A percentile compares a stretch with the other conserved stretches of the same genome.
phyloP scores from a whole-genome alignment of 2,329 filamentous ascomycete species.

The Penicillium sp. region DNA sequence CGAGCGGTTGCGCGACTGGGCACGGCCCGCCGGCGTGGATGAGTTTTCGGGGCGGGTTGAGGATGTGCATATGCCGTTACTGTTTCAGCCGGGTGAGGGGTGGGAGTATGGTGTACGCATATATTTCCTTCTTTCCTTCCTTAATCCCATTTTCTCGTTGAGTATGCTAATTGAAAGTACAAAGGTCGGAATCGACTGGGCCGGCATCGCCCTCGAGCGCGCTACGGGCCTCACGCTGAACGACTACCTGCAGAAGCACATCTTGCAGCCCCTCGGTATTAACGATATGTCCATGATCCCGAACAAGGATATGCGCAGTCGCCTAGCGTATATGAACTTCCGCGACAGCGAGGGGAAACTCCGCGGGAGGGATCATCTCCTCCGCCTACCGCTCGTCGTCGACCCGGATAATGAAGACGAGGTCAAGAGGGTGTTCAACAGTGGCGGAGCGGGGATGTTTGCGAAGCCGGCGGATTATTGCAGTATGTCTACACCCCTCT shows the following conservation, averaged over 20 bases:
- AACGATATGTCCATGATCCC: conserved; percentile 45
- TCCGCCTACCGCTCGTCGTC: conserved; percentile 41
- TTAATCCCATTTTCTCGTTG: conserved; percentile 35
- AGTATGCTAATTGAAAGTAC: neutral
- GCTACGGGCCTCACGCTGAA: conserved; percentile 51
- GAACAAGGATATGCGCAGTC: neutral
- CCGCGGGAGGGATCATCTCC: neutral
- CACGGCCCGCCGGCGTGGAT: conserved; percentile 57
- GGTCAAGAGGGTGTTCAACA: conserved; percentile 50
- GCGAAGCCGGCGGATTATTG: conserved; percentile 65
- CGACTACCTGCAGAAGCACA: conserved; percentile 55
- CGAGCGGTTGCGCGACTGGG: conserved; percentile 54
- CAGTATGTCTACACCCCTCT: conserved; percentile 45
- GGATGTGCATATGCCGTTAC: conserved; percentile 59
- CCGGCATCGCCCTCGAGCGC: conserved; percentile 56
- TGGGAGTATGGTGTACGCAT: conserved; percentile 63
- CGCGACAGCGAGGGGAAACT: neutral
- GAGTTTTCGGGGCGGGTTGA: conserved; percentile 61
- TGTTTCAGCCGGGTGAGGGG: conserved; percentile 66
- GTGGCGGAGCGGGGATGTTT: conserved; percentile 67
- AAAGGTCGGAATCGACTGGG: conserved; percentile 61
- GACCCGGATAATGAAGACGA: conserved; percentile 38
- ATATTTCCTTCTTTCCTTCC: neutral
- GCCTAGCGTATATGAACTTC: conserved; percentile 9
- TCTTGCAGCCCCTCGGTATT: conserved; percentile 56